These are phyloP conservation scores for Tardiomyces digboiensis DNA, from an alignment of 1,139 yeast genomes.

Conservation along the genomic window DNA sequence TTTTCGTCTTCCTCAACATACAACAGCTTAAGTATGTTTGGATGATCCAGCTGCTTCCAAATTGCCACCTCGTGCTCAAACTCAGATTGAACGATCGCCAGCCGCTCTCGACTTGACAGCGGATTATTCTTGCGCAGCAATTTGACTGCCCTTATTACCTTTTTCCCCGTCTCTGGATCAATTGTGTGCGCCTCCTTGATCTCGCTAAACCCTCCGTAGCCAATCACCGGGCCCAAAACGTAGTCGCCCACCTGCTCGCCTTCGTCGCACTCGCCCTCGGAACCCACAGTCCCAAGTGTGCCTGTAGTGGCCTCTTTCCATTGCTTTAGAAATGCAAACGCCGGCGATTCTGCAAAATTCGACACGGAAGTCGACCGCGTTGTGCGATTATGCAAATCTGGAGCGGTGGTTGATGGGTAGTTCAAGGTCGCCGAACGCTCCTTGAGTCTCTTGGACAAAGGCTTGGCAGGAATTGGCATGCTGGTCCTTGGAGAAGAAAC, in stretches of 20 bases:
- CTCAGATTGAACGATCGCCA: constrained; percentile 34
- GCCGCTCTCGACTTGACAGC: constrained; percentile 9
- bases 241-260: constrained; percentile 41
- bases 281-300: too few species aligned
- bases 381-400: too few species aligned
- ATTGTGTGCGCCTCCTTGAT: constrained; percentile 59
- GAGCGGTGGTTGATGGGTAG: not conserved
- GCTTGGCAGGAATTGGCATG: constrained; percentile 1
- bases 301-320: not conserved
- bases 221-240: constrained; percentile 59
- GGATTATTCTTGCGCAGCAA: constrained; percentile 40
- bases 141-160: constrained; percentile 56
- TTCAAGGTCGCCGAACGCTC: not conserved
- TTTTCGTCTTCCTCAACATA: constrained; percentile 51
- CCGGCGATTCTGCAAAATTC: not conserved
- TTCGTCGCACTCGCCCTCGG: constrained; percentile 7
- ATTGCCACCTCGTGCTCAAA: constrained; percentile 64
- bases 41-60: constrained; percentile 64
- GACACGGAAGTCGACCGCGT: not conserved
- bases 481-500: not conserved
- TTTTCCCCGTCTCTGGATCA: constrained; percentile 27
- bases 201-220: constrained; percentile 89
- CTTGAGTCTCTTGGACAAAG: not conserved
- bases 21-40: constrained; percentile 52
- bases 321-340: not conserved